phyloP scores from a whole-genome alignment of 202 grass and related monocot genomes.

The Carex arenaria region DNA sequence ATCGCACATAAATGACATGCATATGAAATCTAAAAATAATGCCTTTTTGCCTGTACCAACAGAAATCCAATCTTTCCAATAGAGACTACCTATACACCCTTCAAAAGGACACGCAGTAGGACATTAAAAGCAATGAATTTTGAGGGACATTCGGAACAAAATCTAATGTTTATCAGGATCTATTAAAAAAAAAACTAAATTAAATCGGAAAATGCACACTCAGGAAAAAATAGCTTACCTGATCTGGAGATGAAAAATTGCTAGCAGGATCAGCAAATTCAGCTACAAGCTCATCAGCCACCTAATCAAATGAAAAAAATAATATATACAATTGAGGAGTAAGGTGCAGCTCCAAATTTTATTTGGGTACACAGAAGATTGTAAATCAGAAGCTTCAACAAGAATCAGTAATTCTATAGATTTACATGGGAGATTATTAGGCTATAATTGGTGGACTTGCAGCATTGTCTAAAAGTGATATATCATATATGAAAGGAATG shows the following conservation, averaged over 20 bases:
- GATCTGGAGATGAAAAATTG: conserved; percentile 68
- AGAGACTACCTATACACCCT: not conserved
- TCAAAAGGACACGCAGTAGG: not conserved
- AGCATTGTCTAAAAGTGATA: not conserved
- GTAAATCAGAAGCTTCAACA: not conserved
- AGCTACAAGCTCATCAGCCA: conserved; percentile 94
- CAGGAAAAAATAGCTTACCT: not conserved
- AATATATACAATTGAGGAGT: not conserved
- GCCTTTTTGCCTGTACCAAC: not conserved
- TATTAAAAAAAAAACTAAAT: not conserved
- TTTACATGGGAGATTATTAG: not conserved
- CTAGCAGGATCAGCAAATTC: conserved; percentile 75
- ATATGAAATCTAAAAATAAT: not conserved
- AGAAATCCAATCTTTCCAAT: not conserved
- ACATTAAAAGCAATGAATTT: not conserved
- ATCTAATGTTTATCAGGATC: not conserved
- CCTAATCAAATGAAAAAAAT: conserved; percentile 27
- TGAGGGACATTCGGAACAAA: not conserved
- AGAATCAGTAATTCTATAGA: not conserved
- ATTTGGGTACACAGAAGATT: not conserved
- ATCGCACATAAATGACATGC: not conserved
- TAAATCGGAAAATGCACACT: not conserved
- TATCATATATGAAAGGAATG: not conserved
- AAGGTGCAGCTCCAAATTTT: not conserved
- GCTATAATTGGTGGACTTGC: not conserved